These are phyloP conservation scores for Phenoliferia sp. DNA, from an alignment of 1,284 basidiomycete genomes.

Conservation along the genomic window DNA sequence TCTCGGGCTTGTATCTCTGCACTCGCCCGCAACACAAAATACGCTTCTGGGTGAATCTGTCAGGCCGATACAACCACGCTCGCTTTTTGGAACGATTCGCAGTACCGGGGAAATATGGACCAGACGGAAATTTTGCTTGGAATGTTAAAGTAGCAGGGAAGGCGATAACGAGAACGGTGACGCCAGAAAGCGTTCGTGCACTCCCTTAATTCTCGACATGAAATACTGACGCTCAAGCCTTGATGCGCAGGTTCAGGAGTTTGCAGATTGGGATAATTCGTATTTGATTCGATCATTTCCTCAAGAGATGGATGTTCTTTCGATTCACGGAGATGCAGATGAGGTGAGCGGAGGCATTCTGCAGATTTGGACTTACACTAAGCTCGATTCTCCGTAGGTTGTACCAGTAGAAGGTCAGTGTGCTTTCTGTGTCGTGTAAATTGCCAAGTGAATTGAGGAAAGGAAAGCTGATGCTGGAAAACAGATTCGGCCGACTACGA, in stretches of 20 bases:
- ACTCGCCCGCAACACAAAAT: neutral
- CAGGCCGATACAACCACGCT: neutral
- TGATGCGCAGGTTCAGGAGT: neutral
- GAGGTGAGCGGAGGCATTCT: neutral
- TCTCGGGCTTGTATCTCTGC: neutral
- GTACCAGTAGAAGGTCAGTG: neutral
- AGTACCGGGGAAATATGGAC: neutral
- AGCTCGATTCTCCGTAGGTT: neutral
- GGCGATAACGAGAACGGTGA: neutral
- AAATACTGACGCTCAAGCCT: neutral
- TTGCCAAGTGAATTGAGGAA: neutral
- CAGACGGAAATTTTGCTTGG: neutral
- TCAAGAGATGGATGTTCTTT: constrained; percentile 2
- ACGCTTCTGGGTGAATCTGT: neutral
- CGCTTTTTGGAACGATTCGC: neutral
- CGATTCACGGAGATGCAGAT: constrained; percentile 7
- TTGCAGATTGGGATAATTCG: constrained; percentile 10
- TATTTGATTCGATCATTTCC: neutral
- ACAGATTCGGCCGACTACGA: too few relatives aligned
- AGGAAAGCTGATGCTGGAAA: too few relatives aligned
- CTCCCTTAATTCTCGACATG: neutral
- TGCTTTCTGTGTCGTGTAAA: neutral
- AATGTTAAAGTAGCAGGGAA: neutral
- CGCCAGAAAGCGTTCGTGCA: neutral
- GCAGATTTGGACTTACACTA: neutral